phyloP scores from a whole-genome alignment of 805 yeast genomes.

The Cyberlindnera mississippiensis region DNA sequence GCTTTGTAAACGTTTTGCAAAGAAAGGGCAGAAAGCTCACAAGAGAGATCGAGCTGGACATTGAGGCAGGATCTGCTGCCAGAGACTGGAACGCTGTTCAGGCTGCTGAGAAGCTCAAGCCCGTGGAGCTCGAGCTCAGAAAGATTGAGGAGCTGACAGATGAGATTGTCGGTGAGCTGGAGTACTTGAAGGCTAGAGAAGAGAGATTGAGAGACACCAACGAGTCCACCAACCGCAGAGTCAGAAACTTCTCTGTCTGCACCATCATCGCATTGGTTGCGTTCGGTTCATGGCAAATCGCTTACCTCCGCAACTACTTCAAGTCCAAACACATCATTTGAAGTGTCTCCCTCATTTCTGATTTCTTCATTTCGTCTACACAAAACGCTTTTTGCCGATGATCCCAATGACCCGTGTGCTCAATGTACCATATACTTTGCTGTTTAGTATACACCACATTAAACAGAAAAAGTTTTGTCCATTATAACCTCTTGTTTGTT shows the following conservation, averaged over 20 bases:
- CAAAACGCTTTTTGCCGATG: too few relatives aligned
- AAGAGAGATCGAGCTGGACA: constrained; percentile 83
- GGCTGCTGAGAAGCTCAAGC: constrained; percentile 88
- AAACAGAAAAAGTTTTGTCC: too few relatives aligned
- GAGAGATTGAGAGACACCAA: constrained; percentile 93
- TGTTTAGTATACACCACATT: too few relatives aligned
- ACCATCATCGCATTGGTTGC: constrained; percentile 66
- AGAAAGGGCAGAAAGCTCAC: constrained; percentile 41
- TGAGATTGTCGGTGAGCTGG: constrained; percentile 76
- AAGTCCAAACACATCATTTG: constrained; percentile 74
- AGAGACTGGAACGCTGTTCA: constrained; percentile 97
- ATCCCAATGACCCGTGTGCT: too few relatives aligned
- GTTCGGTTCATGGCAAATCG: constrained; percentile 90
- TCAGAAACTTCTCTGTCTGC: constrained; percentile 75
- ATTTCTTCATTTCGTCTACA: neutral
- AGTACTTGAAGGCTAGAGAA: constrained; percentile 83
- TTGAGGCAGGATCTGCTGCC: constrained; percentile 94
- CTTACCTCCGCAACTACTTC: constrained; percentile 90
- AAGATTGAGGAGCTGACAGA: constrained; percentile 80
- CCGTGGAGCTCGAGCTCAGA: constrained; percentile 86
- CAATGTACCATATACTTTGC: too few relatives aligned
- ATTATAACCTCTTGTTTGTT: too few relatives aligned
- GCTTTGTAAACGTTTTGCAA: constrained; percentile 67
- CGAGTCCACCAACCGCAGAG: constrained; percentile 92
- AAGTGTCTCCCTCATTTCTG: neutral